Evolutionary conservation across 2,329 filamentous ascomycete species (phyloP), one percentile per base, ranked within the genome.

Genomic region (Chrysosphaeria jannelii): DNA sequence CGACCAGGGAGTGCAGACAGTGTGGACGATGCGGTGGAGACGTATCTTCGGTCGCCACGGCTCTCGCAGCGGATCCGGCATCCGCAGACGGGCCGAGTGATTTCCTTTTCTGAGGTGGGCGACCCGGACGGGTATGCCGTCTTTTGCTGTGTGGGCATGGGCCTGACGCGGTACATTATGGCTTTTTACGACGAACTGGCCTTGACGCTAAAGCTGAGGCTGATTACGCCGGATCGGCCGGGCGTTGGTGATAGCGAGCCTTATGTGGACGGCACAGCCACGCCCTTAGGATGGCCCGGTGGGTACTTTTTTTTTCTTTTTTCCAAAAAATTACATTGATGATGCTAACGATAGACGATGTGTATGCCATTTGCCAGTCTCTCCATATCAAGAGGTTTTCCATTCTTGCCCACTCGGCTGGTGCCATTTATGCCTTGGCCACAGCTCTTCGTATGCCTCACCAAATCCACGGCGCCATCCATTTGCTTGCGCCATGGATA

Each of bases 61-160:
- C 46, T 97, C 25, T 88, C 75, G 4, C 79, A 90, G 36, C 89
- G 70, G 43, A 75, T 93, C 24, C 54, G 56, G 12, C 75, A 91
- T 42, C 76, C 78, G 1, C 67, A 74, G 28, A 88, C 74, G 0
- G 78, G 79, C 2, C 64, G 85, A 10, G 54, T 70, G 3, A 91
- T 97, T 33, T 88, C 78, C 1, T 97, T 91, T 38, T 93, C 81
- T 0, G 85, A 97, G 41, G 85, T 97, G 3, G 85, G 85, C 9
- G 79, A 93, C 40, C 66, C 79, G 0, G 63, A 81, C 20, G 85
- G 85, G 2, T 81, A 70, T 33, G 81, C 78, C 3, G 75, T 97
- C 2, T 79, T 97, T 34, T 88, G 85, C 39, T 97, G 85, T 36
- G 78, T 97, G 3, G 85, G 85, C 11, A 97, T 97, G 85, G 85